Conservation (phyloP, 139 green algal genomes). For the Chlorella sp. region DNA sequence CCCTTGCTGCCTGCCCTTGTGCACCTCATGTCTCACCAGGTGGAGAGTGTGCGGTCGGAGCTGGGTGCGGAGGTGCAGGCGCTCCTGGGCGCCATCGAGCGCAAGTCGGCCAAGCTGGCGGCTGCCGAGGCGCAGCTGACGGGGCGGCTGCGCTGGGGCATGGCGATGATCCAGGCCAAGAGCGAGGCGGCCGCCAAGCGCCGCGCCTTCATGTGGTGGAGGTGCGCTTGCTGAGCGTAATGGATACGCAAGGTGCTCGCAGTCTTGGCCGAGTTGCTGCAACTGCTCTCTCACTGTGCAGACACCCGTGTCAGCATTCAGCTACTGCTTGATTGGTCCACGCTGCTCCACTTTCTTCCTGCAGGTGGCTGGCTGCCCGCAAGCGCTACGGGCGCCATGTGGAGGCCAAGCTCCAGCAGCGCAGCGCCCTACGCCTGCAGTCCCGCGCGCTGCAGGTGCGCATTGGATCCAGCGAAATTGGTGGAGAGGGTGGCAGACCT, state of each 20-base stretch:
- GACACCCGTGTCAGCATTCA: too few relatives aligned
- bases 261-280: too few relatives aligned
- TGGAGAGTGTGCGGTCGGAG: slow-evolving; percentile 58
- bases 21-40: slow-evolving; percentile 35
- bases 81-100: slow-evolving; percentile 39
- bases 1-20: not conserved
- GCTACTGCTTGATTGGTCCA: too few relatives aligned
- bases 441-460: slow-evolving; percentile 5
- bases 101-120: slow-evolving; percentile 36
- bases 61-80: slow-evolving; percentile 62
- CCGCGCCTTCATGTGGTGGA: slow-evolving; percentile 39
- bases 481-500: too few relatives aligned
- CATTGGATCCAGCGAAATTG: too few relatives aligned
- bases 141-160: slow-evolving; percentile 47
- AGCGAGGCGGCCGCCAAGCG: slow-evolving; percentile 21
- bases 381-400: slow-evolving; percentile 35
- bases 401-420: slow-evolving; percentile 38
- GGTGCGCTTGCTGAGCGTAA: slow-evolving; percentile 15
- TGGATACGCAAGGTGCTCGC: too few relatives aligned
- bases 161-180: slow-evolving; percentile 41
- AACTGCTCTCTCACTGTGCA: too few relatives aligned
- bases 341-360: not conserved
- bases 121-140: slow-evolving; percentile 38
- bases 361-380: slow-evolving; percentile 10
- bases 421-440: slow-evolving; percentile 2